Base-by-base conservation (phyloP, 2,329 filamentous ascomycete genomes). In the Ophiostoma pallidulum region DNA sequence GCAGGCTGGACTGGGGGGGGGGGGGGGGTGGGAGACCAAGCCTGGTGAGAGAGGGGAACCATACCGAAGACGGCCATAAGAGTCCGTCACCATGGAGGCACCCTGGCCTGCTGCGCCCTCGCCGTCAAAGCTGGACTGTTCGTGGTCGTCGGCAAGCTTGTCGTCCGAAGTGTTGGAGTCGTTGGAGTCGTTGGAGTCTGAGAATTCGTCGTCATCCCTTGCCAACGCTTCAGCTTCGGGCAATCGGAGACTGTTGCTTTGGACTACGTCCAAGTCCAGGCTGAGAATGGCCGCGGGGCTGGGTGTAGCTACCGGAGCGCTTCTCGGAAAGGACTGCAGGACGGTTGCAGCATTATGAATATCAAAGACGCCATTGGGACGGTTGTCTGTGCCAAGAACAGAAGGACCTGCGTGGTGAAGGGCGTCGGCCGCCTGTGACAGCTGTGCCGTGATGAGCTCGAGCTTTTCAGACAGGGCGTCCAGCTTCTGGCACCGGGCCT, bases 81-180 rank as follows among this genome's bases (percentile, higher is more conserved):
- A 61, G 43, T 61, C 59, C 2, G 43, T 51, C 5, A 60, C 58
- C 5, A 61, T 48, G 4, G 56, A 53, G 2, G 55, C 57, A 12
- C 53, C 51, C n/a, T 45, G 33, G 10, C 18, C 50, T 9, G 33
- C 7, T 7, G 37, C 49, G 20, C 49, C 41, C 6, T 53, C 49
- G 16, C 47, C 37, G 10, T 35, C 45, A 9, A 39, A 32, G 8
- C 14, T n/a, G 10, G 45, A 48, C 16, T 36, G 26, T 0, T 50
- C 45, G 7, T 24, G 26, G 9, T 51, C 53, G 12, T 50, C 53
- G 5, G 36, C 36, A 4, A 45, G 18, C 8, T 45, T 10, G 28
- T n/a, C 26, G 24, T 13, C n/a, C 12, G 12, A 7, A 3, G 28
- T 14, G 20, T 37, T 4, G 3, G 26, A 33, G 4, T 44, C 40